Base-by-base conservation (phyloP, 1,284 basidiomycete species). In the Cryptococcus amylolentus region DNA sequence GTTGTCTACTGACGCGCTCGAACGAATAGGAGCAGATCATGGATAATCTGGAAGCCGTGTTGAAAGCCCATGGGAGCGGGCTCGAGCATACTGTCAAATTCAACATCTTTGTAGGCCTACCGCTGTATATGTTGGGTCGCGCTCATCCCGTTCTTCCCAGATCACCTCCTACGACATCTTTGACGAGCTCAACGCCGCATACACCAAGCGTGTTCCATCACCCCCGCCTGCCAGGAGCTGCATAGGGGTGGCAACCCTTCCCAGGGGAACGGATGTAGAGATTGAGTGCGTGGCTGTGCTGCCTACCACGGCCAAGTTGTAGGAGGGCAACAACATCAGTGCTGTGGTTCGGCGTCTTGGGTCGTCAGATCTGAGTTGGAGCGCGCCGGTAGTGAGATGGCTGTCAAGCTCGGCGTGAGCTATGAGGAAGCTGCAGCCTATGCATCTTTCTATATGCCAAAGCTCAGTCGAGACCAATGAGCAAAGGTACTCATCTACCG, bases 161-260 rank as follows among this genome's bases (percentile, higher is more conserved):
- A 68, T 70, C 52, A 70, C 67, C 31, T 62, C 63, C 52, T 70
- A 70, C 60, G 61, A 65, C 42, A 52, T 58, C 55, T 69, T 68
- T 52, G 58, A 50, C 54, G 64, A 60, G 31, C 57, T 70, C 54
- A 69, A 70, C 56, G 53, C 53, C 37, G 61, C 61, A 26, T 70
- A 69, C 61, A 51, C 56, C 40, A 48, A 47, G 12, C 55, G 64
- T 37, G 64, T 68, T 50, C 67, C 69, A 18, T 46, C n/a, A 7
- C 78, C 76, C 12, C 75, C 83, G 57, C 84, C 84, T n/a, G 83
- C 84, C 9, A 78, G 84, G 44, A 84, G 84, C n/a, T 86, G 84
- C 65, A 76, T 87, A 39, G 84, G 84, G 5, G 85, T 85, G 13
- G 79, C 77, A 1, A 70, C 77, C 4, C 79, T 87, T 35, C 84